A percentile compares a stretch with the other conserved stretches of the same genome.
phyloP scores from a whole-genome alignment of 129 eudicot species.

The Helichrysum umbraculigerum region DNA sequence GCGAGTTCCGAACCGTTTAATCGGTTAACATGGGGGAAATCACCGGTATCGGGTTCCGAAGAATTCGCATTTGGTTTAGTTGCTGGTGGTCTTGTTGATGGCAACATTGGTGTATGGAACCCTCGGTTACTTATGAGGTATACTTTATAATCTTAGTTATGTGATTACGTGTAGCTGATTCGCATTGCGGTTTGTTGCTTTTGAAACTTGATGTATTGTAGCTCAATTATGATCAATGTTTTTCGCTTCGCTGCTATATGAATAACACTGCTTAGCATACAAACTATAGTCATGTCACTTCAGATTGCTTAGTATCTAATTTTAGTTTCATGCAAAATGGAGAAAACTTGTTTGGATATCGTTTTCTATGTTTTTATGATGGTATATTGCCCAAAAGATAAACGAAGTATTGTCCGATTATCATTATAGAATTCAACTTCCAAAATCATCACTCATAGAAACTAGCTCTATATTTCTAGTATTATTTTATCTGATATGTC shows the following conservation, averaged over 20 bases:
- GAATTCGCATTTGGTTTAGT: slow-evolving; percentile 68
- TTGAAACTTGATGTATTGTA: neutral
- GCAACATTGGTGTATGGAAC: slow-evolving; percentile 82
- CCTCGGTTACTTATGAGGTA: slow-evolving; percentile 65
- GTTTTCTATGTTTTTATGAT: neutral
- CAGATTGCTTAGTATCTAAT: neutral
- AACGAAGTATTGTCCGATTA: no score
- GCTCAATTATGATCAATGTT: no score
- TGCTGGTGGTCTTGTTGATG: slow-evolving; percentile 89
- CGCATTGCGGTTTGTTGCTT: neutral
- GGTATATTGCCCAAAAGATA: no score
- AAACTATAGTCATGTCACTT: neutral
- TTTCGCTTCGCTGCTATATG: no score
- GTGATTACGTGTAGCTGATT: slow-evolving; percentile 17
- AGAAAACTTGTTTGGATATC: neutral
- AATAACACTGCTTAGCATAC: no score
- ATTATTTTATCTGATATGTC: no score
- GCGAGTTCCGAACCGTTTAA: slow-evolving; percentile 80
- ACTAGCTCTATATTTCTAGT: no score
- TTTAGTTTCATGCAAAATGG: neutral
- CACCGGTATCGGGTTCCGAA: slow-evolving; percentile 42
- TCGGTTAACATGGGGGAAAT: slow-evolving; percentile 74
- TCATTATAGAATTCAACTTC: no score
- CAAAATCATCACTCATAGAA: no score
- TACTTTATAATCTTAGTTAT: neutral